Evolutionary conservation across 1,284 basidiomycete genomes (phyloP), one percentile per base, ranked within the genome.

Genomic region (Jaminaea rosea): DNA sequence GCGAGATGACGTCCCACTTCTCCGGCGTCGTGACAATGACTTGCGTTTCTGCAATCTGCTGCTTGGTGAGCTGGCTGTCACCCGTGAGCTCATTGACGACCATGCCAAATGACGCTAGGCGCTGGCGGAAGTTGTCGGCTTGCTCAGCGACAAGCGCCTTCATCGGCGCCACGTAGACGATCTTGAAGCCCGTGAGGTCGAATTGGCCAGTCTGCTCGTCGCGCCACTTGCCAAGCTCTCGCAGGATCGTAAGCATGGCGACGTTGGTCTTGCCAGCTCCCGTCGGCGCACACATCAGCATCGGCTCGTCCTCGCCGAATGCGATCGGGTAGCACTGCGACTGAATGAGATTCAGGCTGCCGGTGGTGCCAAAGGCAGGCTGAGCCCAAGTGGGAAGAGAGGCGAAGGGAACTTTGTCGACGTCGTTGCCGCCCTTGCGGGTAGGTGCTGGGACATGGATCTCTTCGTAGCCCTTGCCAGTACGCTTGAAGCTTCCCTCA

Each of bases 261-360:
- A 97, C 94, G 67, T 99, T 99, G 27, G 94, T 99, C 90, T 99
- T 99, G 63, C 94, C 94, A 4, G 94, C 94, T 76, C 94, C 94
- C 0, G 94, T 98, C 2, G 94, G 94, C 0, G 94, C 94, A 78
- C 94, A 98, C 34, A 98, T 83, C 26, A 99, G 79, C 63, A 98
- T 82, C 0, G 93, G 92, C 63, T 98, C 92, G 65, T 96, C 91
- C 21, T 63, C 62, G 3, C 89, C 89, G 73, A 96, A 97, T 0
- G 93, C 94, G 51, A 91, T 78, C 1, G 93, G 93, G 75, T 82
- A 98, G 52, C 69, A 72, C 13, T 55, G 49, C 9, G 66, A 69
- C 44, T 73, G 94, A n/a, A 98, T 82, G 4, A 86, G 83, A 75
- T 98, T 98, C 51, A 98, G 81, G 53, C 79, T 84, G n/a, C 81